These are phyloP conservation scores for Hemileia vastatrix DNA, from an alignment of 1,284 basidiomycete species.

Conservation along the genomic window DNA sequence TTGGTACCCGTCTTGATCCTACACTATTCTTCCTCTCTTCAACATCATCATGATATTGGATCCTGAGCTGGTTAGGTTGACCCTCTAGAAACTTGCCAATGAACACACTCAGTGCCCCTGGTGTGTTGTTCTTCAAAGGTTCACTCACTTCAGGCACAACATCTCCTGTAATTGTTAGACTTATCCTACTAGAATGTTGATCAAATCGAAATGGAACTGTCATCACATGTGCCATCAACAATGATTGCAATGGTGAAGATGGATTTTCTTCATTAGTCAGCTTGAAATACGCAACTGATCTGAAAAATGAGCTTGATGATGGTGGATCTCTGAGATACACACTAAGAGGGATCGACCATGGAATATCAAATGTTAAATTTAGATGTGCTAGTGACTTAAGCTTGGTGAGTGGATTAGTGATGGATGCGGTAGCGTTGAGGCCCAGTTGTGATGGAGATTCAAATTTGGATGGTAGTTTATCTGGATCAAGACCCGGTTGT, in stretches of 20 bases:
- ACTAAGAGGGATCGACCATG: slow-evolving; percentile 5
- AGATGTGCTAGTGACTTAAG: neutral
- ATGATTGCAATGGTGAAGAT: too few species aligned
- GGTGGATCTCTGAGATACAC: slow-evolving; percentile 1
- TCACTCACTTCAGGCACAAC: neutral
- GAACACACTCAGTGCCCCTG: too few species aligned
- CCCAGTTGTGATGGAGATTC: neutral
- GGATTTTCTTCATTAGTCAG: too few species aligned
- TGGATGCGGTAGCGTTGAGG: neutral
- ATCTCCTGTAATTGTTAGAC: neutral
- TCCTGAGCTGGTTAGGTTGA: neutral
- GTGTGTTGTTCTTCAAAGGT: neutral
- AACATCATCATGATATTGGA: neutral
- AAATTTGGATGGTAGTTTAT: too few species aligned
- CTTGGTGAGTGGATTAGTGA: neutral
- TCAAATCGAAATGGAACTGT: slow-evolving; percentile 1
- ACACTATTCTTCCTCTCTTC: neutral
- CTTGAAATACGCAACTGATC: too few species aligned
- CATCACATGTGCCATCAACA: neutral
- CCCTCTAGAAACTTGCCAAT: slow-evolving; percentile 1
- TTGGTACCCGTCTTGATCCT: neutral
- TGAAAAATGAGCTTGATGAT: too few species aligned
- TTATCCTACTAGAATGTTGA: neutral
- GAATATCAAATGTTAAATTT: neutral
- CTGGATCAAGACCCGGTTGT: too few species aligned